Base-by-base conservation (phyloP, 106 monocot genomes). In the Chionographis japonica region DNA sequence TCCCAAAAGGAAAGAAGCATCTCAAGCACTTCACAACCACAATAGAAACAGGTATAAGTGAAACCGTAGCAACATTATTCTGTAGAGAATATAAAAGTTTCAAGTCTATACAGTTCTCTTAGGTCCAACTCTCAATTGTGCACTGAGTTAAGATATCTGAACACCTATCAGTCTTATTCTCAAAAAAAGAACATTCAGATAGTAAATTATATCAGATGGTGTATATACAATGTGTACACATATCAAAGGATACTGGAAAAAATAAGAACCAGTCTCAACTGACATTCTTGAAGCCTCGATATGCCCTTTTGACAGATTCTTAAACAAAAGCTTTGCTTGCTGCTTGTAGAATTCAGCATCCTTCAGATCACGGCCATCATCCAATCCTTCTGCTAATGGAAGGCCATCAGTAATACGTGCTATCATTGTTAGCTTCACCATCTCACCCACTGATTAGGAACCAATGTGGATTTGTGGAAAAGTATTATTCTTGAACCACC, bases 391-490 rank as follows among this genome's bases (percentile, higher is more conserved):
- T 37, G 89, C 95, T 72, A 97, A 78, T 61, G 95, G 92, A 77
- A 97, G 95, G 42, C 92, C 95, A 71, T 97, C 95, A 73, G 95
- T 97, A 13, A 97, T 86, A 69, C 92, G 92, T 35, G 95, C 95
- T 80, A 97, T 89, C 92, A 97, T 82, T 49, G 95, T 97, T 71
- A 97, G 70, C 75, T 92, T 97, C 78, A 97, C 92, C 95, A 91
- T 87, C 76, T 72, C 72, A 40, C 2, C 36, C 68, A 12, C 43
- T 4, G 11, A 41, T 2, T 41, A 19, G 15, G 37, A 42, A 57
- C 1, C 53, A 15, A 68, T n/a, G 8, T 12, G 37, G 39, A 20
- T 36, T 53, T 17, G 52, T 68, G 67, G 17, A 46, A 56, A 56
- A n/a, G 8, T 41, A 12, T n/a, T 8, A 2, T 40, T 68, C 39